These are phyloP conservation scores for Setomelanomma holmii DNA, from an alignment of 2,329 filamentous ascomycete species.

Conservation along the genomic window DNA sequence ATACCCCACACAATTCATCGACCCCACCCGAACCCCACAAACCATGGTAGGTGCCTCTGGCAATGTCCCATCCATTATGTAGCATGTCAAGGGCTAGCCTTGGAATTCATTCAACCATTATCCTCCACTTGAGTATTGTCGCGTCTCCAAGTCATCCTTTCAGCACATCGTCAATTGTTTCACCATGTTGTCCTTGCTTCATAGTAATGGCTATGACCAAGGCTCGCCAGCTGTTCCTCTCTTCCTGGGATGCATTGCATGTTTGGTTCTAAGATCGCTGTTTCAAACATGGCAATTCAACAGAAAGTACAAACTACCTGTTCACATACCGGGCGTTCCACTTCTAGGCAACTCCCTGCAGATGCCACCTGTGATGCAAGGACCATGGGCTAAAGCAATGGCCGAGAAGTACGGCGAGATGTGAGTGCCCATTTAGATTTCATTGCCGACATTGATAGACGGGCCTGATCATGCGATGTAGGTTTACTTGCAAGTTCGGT, in stretches of 20 bases:
- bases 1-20: background rate
- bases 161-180: background rate
- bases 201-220: background rate
- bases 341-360: conserved; percentile 23
- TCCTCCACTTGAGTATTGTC: no score
- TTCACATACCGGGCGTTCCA: conserved; percentile 13
- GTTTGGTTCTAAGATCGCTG: background rate
- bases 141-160: background rate
- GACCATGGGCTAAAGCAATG: conserved; percentile 16
- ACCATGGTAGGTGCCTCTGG: background rate
- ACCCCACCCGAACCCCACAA: background rate
- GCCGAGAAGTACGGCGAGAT: conserved; percentile 27
- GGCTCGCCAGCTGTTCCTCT: background rate
- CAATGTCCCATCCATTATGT: background rate
- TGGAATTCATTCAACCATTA: no score
- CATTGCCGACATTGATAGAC: background rate
- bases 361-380: conserved; percentile 22
- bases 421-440: conserved; percentile 11
- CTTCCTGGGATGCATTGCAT: background rate
- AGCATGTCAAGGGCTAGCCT: no score
- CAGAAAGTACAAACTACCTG: conserved; percentile 18
- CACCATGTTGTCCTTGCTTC: no score
- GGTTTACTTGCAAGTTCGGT: conserved; percentile 20
- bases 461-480: background rate
- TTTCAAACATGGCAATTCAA: background rate